Percentiles rank a stretch among this genome's conserved stretches.
phyloP scores from a whole-genome alignment of 306 rosid genomes.

The Lupinus albus region DNA sequence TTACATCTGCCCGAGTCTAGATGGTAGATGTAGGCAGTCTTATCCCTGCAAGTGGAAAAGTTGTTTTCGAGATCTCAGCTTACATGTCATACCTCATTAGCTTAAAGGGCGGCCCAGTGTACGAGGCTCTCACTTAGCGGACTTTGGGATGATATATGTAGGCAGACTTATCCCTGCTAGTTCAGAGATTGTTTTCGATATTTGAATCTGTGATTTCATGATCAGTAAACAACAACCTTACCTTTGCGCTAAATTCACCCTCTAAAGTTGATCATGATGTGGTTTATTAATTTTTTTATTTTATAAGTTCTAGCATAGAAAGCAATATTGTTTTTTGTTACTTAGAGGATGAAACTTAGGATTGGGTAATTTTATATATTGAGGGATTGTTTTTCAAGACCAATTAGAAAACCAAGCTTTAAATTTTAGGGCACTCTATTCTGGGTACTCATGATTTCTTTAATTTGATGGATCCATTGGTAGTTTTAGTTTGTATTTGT shows the following conservation, averaged over 20 bases:
- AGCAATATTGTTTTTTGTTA: not conserved
- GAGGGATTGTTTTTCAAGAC: not conserved
- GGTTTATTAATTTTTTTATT: not conserved
- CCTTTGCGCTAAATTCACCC: too few relatives aligned
- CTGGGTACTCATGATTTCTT: not conserved
- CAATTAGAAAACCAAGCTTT: not conserved
- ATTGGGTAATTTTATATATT: not conserved
- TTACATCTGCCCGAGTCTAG: too few relatives aligned
- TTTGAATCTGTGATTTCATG: not conserved
- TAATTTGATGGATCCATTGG: constrained; percentile 11
- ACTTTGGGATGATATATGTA: too few relatives aligned
- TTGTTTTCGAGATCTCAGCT: too few relatives aligned
- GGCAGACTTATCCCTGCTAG: too few relatives aligned
- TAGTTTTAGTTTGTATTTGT: constrained; percentile 12
- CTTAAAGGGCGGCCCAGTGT: too few relatives aligned
- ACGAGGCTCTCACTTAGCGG: too few relatives aligned
- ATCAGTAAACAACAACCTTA: too few relatives aligned
- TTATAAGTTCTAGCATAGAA: not conserved
- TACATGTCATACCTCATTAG: too few relatives aligned
- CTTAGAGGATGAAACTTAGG: not conserved
- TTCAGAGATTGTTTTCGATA: not conserved
- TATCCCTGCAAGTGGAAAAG: too few relatives aligned
- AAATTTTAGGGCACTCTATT: not conserved
- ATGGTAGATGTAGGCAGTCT: too few relatives aligned
- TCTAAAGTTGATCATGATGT: not conserved